Evolutionary conservation across 2,329 filamentous ascomycete genomes (phyloP).

Genomic region (Apiospora rasikravindrae): DNA sequence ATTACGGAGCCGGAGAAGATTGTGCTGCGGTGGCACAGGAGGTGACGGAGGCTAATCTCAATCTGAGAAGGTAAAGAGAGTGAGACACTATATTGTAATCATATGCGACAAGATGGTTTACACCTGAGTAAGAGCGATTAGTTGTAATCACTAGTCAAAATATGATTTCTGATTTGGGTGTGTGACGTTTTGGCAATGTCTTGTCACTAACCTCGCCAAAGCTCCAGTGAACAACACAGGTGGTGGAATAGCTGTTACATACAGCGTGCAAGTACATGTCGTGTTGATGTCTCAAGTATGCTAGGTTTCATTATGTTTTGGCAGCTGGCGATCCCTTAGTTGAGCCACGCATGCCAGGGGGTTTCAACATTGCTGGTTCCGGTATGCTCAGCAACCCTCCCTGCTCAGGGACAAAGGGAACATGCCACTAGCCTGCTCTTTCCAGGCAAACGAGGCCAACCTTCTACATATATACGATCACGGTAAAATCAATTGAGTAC

Average conservation of each 20-base stretch:
- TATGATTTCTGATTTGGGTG: neutral
- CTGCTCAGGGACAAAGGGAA: neutral
- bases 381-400: neutral
- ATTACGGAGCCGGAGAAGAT: conserved; percentile 18
- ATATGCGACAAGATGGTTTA: neutral
- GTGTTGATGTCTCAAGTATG: neutral
- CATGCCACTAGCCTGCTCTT: neutral
- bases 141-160: neutral
- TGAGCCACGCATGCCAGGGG: conserved; percentile 7
- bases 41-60: neutral
- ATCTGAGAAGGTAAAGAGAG: neutral
- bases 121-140: neutral
- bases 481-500: neutral
- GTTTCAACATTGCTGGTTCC: neutral
- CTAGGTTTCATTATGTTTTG: neutral
- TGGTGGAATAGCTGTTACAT: neutral
- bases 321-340: neutral
- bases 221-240: neutral
- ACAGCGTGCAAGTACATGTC: neutral
- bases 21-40: conserved; percentile 14
- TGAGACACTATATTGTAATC: neutral
- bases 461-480: no score
- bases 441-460: neutral
- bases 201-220: neutral
- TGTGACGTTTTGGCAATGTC: neutral